Base-by-base conservation (phyloP, 2,329 filamentous ascomycete genomes). In the Geosmithia flava region DNA sequence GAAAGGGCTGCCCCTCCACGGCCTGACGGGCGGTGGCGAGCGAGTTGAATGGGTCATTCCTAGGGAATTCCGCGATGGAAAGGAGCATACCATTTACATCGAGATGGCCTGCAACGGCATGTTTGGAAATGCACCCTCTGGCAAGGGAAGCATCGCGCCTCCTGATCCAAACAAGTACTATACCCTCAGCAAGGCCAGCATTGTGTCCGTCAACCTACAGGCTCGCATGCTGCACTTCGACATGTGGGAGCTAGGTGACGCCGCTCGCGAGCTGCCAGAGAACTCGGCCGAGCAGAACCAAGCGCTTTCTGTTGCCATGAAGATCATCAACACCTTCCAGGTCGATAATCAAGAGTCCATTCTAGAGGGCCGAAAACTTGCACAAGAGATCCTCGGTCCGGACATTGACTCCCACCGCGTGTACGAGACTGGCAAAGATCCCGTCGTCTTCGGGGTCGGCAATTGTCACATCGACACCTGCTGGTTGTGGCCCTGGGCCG, bases 101-200 rank as follows among this genome's bases (percentile, higher is more conserved):
- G 93, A 98, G 69, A 95, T 97, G 87, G 93, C 93, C 19, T 97
- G 93, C 68, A 98, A 98, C 64, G 83, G 84, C 64, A 97, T 97
- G 90, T 97, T 97, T 68, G 93, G 93, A 56, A 95, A 95, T 62
- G 85, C 89, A 0, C 76, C 84, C 0, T 84, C 84, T 19, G 88
- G 87, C 23, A 87, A 94, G 62, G 56, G 54, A 43, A 80, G 75
- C 30, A 97, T 96, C 55, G 87, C 95, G 62, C 89, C 93, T 15
- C 93, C 93, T 0, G 74, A 85, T 51, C 85, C 87, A n/a, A 80
- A 96, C 70, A 85, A 76, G 57, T 86, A 85, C 61, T 98, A 85
- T 63, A 75, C 74, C 49, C 75, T 98, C 48, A 68, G 71, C 52
- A 83, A 81, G 53, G 91, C 90, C 15, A 83, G 90, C 51, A 94